Percentiles rank a stretch among this genome's conserved stretches.
phyloP scores from a whole-genome alignment of 2,329 filamentous ascomycete genomes.

The Coniochaeta ligniaria region DNA sequence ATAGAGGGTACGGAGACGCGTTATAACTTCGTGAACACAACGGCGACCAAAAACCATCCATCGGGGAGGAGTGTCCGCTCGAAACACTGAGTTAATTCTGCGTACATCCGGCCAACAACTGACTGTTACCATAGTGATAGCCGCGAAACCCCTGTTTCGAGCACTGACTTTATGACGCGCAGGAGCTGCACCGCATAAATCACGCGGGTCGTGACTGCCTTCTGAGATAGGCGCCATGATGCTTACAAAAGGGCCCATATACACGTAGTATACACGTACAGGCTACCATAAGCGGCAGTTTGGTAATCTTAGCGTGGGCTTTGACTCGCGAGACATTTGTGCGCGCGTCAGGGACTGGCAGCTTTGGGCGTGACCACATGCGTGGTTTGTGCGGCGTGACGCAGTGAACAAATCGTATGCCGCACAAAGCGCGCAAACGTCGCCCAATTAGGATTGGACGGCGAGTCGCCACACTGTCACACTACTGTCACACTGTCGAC shows the following conservation, averaged over 20 bases:
- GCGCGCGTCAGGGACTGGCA: background rate
- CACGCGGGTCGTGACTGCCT: background rate
- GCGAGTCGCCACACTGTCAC: background rate
- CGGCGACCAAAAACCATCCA: background rate
- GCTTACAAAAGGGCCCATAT: background rate
- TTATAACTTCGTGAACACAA: background rate
- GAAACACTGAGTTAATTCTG: slow-evolving; percentile 1
- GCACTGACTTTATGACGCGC: too few relatives aligned
- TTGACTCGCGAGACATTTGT: background rate
- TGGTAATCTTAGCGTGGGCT: background rate
- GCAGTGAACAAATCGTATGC: background rate
- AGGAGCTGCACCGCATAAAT: background rate
- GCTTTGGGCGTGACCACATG: background rate
- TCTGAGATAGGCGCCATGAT: background rate
- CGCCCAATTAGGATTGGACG: background rate
- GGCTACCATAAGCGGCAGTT: too few relatives aligned
- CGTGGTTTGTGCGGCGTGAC: slow-evolving; percentile 2
- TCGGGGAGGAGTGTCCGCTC: background rate
- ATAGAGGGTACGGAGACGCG: background rate
- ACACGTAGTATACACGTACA: background rate
- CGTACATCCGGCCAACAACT: too few relatives aligned
- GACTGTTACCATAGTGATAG: too few relatives aligned
- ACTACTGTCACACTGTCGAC: too few relatives aligned
- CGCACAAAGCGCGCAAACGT: slow-evolving; percentile 1
- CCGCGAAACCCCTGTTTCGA: too few relatives aligned